A percentile compares a stretch with the other conserved stretches of the same genome.
Conservation (phyloP, 1,284 basidiomycete species). For the Cryptococcus sp. region DNA sequence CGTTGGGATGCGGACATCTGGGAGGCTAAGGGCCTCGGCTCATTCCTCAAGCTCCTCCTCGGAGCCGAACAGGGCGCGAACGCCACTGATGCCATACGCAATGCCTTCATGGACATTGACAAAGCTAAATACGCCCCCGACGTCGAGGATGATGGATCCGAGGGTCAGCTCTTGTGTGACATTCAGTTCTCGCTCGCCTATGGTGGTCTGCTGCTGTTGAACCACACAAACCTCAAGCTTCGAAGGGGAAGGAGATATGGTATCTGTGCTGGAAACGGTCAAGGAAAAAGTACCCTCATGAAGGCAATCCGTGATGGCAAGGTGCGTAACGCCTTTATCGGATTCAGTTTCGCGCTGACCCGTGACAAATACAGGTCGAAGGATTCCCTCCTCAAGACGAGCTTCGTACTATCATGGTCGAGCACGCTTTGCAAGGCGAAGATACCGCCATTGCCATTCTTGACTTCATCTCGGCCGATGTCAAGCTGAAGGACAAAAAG, state of each 20-base stretch:
- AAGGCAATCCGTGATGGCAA: conserved; percentile 93
- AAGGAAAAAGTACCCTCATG: conserved; percentile 95
- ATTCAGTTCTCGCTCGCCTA: conserved; percentile 95
- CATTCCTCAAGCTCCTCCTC: conserved; percentile 63
- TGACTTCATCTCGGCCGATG: conserved; percentile 77
- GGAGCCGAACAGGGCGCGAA: conserved; percentile 49
- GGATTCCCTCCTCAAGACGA: conserved; percentile 90
- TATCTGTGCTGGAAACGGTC: conserved; percentile 92
- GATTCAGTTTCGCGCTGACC: background rate
- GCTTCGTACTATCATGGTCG: conserved; percentile 90
- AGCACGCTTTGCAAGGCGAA: conserved; percentile 93
- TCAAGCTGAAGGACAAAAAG: conserved; percentile 60
- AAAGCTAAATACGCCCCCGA: conserved; percentile 58
- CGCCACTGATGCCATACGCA: conserved; percentile 67
- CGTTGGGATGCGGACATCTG: conserved; percentile 69
- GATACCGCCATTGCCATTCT: conserved; percentile 77
- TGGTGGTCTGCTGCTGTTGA: conserved; percentile 90
- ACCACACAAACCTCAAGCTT: conserved; percentile 89
- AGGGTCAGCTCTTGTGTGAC: conserved; percentile 78
- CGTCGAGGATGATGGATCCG: conserved; percentile 70
- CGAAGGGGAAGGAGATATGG: conserved; percentile 92
- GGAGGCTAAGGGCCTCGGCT: conserved; percentile 68
- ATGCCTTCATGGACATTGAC: conserved; percentile 77
- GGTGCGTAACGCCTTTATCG: conserved; percentile 49
- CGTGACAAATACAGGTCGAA: conserved; percentile 60